A percentile compares a stretch with the other conserved stretches of the same genome.
Conservation (phyloP, 305 asterid species). For the Fraxinus paxiana region DNA sequence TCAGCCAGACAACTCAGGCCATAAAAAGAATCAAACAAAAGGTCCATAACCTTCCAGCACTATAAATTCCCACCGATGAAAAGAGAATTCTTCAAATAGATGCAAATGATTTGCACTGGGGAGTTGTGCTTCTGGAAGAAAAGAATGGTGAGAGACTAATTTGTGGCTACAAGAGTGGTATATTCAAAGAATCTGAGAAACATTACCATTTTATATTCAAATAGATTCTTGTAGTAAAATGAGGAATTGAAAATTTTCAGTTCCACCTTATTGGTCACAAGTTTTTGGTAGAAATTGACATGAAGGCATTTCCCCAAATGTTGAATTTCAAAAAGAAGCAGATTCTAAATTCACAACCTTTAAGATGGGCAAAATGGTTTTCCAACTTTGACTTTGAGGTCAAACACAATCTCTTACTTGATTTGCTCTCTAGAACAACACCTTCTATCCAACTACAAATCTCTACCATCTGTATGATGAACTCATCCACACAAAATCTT, state of each 20-base stretch:
- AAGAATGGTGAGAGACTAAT: not conserved
- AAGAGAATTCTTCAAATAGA: not conserved
- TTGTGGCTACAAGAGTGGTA: not conserved
- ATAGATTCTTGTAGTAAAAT: not conserved
- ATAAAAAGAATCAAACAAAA: not conserved
- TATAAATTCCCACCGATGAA: not conserved
- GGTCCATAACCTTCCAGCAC: not conserved
- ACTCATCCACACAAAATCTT: not conserved
- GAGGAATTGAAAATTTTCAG: not conserved
- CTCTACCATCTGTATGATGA: not conserved
- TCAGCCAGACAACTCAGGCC: not conserved
- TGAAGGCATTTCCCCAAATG: not conserved
- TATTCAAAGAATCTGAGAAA: not conserved
- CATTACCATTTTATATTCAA: not conserved
- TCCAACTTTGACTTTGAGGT: not conserved
- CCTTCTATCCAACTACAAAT: not conserved
- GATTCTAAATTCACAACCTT: not conserved
- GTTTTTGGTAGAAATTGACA: not conserved
- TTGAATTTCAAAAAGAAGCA: not conserved
- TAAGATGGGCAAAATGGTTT: not conserved
- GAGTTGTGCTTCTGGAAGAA: not conserved
- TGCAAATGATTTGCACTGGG: not conserved
- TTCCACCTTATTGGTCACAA: not conserved
- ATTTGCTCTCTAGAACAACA: not conserved
- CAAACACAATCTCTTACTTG: not conserved